Evolutionary conservation across 352 stramenopile species (phyloP), one percentile per base, ranked within the genome.

Genomic region (Elongisporangium undulatum): DNA sequence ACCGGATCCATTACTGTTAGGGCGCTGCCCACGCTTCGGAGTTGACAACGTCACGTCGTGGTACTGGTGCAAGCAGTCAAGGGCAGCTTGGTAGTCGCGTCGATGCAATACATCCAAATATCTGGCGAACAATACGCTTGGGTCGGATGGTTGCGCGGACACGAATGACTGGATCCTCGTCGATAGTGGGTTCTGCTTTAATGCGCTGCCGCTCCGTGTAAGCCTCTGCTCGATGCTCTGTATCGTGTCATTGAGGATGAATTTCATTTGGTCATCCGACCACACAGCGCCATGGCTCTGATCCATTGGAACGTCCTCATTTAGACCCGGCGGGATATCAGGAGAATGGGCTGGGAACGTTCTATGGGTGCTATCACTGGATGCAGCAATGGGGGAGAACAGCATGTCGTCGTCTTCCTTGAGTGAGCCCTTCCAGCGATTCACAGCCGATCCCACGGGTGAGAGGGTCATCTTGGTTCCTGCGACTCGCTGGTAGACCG

Each of bases 61-160:
- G 62, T 98, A 98, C 57, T 89, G 77, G 61, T 98, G 92, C n/a
- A 98, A 75, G 23, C 77, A 85, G 58, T 97, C 87, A 4, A 98
- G 64, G 20, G 94, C 92, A 16, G 73, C 75, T 39, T 90, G 79
- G 59, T 96, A 95, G 59, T 98, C 85, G 38, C 84, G 79, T 23
- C 84, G 63, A 50, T 83, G 69, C 13, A 98, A 68, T 50, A 78
- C 94, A 45, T 91, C 86, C 24, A 97, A 64, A 64, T 96, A 98
- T 34, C 78, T 71, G 19, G 92, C 80, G 61, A 96, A 98, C n/a
- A 90, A 61, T 21, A 77, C 79, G 48, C 83, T 82, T 12, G 80
- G 68, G 19, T 81, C 29, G 5, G 29, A 41, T 74, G 5, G 68
- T 64, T 16, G 56, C 17, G 51, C 75, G 60, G 45, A 15, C 29